Conservation (phyloP, 495 filamentous ascomycete genomes). For the Aspergillus sclerotioniger region DNA sequence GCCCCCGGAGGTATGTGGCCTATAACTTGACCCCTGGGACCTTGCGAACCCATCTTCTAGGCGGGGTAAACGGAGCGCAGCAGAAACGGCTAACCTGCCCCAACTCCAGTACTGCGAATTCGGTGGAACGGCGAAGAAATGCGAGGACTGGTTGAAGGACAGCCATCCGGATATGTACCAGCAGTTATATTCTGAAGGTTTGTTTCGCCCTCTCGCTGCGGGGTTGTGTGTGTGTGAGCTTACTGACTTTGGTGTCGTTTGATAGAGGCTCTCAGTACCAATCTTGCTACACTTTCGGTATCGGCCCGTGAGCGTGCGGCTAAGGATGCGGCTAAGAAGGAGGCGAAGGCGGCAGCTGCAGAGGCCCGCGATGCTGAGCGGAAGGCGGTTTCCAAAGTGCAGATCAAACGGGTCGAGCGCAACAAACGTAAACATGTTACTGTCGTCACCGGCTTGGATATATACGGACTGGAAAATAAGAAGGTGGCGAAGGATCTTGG, state of each 20-base stretch:
- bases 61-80: slow-evolving; percentile 2
- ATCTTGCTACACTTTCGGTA: slow-evolving; percentile 78
- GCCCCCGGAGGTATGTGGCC: slow-evolving; percentile 79
- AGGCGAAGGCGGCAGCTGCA: slow-evolving; percentile 81
- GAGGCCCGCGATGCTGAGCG: slow-evolving; percentile 76
- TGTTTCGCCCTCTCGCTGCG: background rate
- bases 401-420: slow-evolving; percentile 94
- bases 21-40: background rate
- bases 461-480: slow-evolving; percentile 88
- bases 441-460: slow-evolving; percentile 81
- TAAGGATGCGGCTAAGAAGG: slow-evolving; percentile 92
- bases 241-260: background rate
- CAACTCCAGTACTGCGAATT: slow-evolving; percentile 90
- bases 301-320: slow-evolving; percentile 88
- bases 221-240: background rate
- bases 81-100: slow-evolving; percentile 7
- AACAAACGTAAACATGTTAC: slow-evolving; percentile 98
- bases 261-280: slow-evolving; percentile 76
- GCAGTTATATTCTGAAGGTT: slow-evolving; percentile 80
- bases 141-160: slow-evolving; percentile 88
- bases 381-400: slow-evolving; percentile 74
- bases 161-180: slow-evolving; percentile 69
- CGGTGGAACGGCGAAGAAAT: slow-evolving; percentile 96
- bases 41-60: background rate
- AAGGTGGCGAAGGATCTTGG: slow-evolving; percentile 61